Conservation (phyloP, 164 flowering plant species). For the Nelumbo lutea region DNA sequence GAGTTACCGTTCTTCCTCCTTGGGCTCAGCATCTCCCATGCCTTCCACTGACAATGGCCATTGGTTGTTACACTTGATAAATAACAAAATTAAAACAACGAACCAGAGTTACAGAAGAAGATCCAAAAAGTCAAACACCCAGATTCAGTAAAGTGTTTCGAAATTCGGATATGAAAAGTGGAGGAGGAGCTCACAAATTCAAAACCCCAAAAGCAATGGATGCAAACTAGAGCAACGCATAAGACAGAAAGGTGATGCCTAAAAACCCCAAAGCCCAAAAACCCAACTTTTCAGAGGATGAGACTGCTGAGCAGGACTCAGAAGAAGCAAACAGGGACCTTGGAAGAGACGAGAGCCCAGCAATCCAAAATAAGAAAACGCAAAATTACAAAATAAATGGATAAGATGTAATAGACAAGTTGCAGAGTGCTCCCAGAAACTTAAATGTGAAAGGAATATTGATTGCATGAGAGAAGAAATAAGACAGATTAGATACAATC, state of each 20-base stretch:
- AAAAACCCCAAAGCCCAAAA: neutral
- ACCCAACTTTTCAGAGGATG: neutral
- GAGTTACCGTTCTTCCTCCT: neutral
- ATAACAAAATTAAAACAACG: neutral
- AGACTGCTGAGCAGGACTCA: neutral
- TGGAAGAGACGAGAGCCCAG: neutral
- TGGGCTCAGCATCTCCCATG: neutral
- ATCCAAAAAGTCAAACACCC: neutral
- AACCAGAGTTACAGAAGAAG: neutral
- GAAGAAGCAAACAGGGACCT: neutral
- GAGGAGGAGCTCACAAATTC: neutral
- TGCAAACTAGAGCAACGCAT: neutral
- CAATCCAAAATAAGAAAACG: neutral
- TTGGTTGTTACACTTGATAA: neutral
- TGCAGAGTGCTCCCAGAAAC: neutral
- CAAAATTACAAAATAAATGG: neutral
- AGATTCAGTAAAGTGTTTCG: neutral
- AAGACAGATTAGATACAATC: neutral
- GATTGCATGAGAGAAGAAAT: neutral
- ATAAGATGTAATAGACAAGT: too few relatives aligned
- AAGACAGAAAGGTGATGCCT: neutral
- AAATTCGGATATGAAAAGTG: neutral
- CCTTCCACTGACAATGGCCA: conserved; percentile 1
- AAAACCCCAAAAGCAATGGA: neutral
- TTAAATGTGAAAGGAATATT: too few relatives aligned